phyloP scores from a whole-genome alignment of 352 stramenopile genomes.

The Globisporangium rhizosaccharum region DNA sequence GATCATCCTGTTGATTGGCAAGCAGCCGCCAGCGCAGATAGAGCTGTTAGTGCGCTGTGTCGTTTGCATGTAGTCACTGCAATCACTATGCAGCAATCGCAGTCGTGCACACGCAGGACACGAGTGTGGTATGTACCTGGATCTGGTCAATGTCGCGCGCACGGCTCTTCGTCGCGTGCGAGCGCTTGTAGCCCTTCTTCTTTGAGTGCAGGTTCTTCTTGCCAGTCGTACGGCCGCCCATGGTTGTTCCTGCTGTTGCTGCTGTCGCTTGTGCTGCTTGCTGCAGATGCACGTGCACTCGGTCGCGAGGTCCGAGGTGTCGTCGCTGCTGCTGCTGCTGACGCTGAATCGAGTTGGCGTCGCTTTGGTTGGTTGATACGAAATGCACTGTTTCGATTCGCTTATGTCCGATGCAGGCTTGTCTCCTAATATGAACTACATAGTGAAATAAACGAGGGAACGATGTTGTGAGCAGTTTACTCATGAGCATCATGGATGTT shows the following conservation, averaged over 20 bases:
- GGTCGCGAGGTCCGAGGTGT: background rate
- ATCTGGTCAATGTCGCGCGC: constrained; percentile 84
- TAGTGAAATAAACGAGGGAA: background rate
- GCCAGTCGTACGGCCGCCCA: constrained; percentile 38
- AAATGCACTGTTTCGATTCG: constrained; percentile 11
- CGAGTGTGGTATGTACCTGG: constrained; percentile 26
- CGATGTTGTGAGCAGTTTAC: background rate
- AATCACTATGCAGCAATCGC: background rate
- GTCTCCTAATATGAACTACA: background rate
- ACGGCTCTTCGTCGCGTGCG: constrained; percentile 78
- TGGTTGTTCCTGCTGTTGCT: constrained; percentile 24
- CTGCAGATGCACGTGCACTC: background rate
- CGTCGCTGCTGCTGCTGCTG: constrained; percentile 11
- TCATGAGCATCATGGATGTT: background rate
- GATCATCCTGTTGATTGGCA: constrained; percentile 44
- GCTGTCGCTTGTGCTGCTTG: constrained; percentile 8
- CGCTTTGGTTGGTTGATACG: constrained; percentile 5
- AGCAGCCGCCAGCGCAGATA: background rate
- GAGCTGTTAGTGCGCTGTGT: too few relatives aligned
- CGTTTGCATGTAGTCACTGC: too few relatives aligned
- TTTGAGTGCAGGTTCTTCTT: constrained; percentile 73
- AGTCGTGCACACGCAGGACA: background rate
- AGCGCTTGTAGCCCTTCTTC: constrained; percentile 86
- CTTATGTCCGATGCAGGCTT: constrained; percentile 3
- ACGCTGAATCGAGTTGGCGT: background rate